Evolutionary conservation across 2,329 filamentous ascomycete species (phyloP).

Genomic region (Cercospora berteroae): DNA sequence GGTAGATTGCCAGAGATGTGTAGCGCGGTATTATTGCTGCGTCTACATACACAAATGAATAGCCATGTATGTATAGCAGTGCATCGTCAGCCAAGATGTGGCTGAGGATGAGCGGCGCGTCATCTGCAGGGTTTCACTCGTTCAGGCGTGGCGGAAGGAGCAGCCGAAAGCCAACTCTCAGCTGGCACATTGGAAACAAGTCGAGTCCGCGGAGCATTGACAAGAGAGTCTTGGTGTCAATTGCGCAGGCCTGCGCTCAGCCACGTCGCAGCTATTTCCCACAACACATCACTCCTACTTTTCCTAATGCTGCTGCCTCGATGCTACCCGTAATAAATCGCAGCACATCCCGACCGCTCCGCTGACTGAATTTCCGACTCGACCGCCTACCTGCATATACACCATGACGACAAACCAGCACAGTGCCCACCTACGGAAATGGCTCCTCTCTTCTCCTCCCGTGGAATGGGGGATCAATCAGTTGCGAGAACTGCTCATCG

Average conservation of each 20-base stretch:
- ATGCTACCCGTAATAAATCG: not conserved
- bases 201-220: slow-evolving; percentile 2
- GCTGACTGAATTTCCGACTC: not conserved
- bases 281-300: not conserved
- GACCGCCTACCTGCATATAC: not conserved
- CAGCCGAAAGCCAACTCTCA: slow-evolving; percentile 6
- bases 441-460: slow-evolving; percentile 84
- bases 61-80: not conserved
- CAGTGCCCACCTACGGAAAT: slow-evolving; percentile 63
- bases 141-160: not conserved
- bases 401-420: slow-evolving; percentile 38
- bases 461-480: slow-evolving; percentile 83
- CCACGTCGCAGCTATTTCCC: not conserved
- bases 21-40: not conserved
- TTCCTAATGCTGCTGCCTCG: slow-evolving; percentile 5
- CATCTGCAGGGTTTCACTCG: slow-evolving; percentile 6
- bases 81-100: not conserved
- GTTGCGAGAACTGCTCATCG: slow-evolving; percentile 80
- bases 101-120: slow-evolving; percentile 1
- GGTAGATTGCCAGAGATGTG: not conserved
- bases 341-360: not conserved
- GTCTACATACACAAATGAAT: too few species aligned
- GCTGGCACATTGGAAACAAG: not conserved
- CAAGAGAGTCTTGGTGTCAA: not conserved
- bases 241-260: slow-evolving; percentile 3